phyloP scores from a whole-genome alignment of 805 yeast species.

The Metschnikowia gruessii region DNA sequence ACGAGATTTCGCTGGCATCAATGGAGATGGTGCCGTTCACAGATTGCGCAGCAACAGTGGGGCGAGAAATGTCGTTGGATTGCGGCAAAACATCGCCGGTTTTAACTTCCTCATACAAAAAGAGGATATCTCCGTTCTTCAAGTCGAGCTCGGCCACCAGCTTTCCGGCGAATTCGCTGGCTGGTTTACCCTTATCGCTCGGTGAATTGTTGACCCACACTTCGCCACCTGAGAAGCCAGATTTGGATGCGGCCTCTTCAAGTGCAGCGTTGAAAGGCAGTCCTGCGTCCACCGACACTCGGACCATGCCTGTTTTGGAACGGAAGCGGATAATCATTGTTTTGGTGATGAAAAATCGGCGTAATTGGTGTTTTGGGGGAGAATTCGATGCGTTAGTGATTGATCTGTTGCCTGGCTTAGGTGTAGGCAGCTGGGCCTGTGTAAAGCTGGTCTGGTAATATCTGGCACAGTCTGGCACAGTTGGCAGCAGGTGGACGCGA shows the following conservation, averaged over 20 bases:
- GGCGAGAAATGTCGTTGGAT: background rate
- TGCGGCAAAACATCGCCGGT: background rate
- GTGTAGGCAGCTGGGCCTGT: too few relatives aligned
- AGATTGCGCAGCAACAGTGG: constrained; percentile 7
- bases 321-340: constrained; percentile 62
- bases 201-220: constrained; percentile 45
- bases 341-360: background rate
- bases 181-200: constrained; percentile 40
- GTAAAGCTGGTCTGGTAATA: too few relatives aligned
- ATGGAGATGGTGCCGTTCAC: constrained; percentile 12
- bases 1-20: constrained; percentile 7
- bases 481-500: too few relatives aligned
- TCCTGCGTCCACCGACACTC: constrained; percentile 51
- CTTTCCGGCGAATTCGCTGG: constrained; percentile 33
- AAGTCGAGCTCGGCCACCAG: constrained; percentile 46
- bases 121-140: constrained; percentile 59
- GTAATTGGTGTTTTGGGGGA: background rate
- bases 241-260: constrained; percentile 34
- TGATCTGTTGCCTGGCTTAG: too few relatives aligned
- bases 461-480: too few relatives aligned
- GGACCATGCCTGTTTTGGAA: constrained; percentile 77
- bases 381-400: background rate
- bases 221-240: constrained; percentile 16
- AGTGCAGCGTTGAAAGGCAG: constrained; percentile 46
- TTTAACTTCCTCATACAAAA: constrained; percentile 34